phyloP scores from a whole-genome alignment of 2,329 filamentous ascomycete species.

The Phialophora chinensis region DNA sequence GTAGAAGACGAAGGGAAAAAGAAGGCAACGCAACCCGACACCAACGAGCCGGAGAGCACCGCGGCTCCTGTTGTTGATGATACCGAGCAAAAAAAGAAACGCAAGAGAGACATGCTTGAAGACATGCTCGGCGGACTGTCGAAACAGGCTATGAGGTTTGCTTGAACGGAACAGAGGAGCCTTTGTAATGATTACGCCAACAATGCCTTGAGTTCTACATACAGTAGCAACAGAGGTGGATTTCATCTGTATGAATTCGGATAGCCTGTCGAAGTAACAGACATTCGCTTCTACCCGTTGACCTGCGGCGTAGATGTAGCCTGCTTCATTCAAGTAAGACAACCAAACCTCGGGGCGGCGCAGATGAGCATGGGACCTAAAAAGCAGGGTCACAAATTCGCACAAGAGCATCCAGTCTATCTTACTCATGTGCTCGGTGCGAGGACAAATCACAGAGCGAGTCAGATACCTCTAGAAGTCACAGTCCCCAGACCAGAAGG shows the following conservation, averaged over 20 bases:
- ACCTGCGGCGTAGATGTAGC: background rate
- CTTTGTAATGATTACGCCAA: background rate
- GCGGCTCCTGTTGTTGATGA: conserved; percentile 39
- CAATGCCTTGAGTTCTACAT: background rate
- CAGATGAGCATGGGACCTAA: background rate
- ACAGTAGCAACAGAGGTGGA: background rate
- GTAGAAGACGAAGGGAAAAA: conserved; percentile 43
- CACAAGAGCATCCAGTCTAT: background rate
- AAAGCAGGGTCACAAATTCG: background rate
- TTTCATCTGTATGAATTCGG: background rate
- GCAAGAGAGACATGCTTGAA: conserved; percentile 79
- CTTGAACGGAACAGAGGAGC: background rate
- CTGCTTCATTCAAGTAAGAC: background rate
- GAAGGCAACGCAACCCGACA: background rate
- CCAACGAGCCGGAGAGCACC: conserved; percentile 4
- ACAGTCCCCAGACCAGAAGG: background rate
- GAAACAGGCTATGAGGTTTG: background rate
- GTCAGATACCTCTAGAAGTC: background rate
- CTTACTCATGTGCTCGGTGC: background rate
- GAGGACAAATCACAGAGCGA: background rate
- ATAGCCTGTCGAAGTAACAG: background rate
- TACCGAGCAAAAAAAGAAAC: conserved; percentile 57
- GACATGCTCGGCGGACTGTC: conserved; percentile 75
- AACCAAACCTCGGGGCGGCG: background rate
- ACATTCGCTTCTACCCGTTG: background rate